Evolutionary conservation across 345 rosid genomes (phyloP).

Genomic region (Conringia planisiliqua): DNA sequence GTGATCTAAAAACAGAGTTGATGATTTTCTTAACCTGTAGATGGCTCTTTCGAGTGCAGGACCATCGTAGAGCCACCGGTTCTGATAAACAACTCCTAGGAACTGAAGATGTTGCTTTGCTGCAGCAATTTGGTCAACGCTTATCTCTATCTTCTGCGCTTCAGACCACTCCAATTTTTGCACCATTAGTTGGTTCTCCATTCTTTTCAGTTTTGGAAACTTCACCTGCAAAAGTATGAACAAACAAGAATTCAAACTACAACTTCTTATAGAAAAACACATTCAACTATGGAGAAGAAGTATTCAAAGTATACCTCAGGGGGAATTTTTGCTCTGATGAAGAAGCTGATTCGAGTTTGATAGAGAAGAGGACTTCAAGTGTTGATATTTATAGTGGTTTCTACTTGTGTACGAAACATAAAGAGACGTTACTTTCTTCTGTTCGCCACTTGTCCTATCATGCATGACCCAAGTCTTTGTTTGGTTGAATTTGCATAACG

Average conservation of each 20-base stretch:
- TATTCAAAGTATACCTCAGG: not conserved
- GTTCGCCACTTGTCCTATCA: not conserved
- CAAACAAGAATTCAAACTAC: not conserved
- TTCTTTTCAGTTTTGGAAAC: not conserved
- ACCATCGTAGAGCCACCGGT: slow-evolving; percentile 68
- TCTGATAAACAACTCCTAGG: slow-evolving; percentile 60
- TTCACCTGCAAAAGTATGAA: not conserved
- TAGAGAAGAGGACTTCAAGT: not conserved
- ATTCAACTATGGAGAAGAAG: not conserved
- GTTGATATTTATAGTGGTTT: not conserved
- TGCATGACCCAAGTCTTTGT: not conserved
- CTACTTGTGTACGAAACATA: not conserved
- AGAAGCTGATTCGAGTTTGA: not conserved
- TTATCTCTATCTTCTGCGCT: slow-evolving; percentile 58
- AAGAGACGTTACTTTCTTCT: not conserved
- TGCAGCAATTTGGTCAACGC: slow-evolving; percentile 53
- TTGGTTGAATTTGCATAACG: not conserved
- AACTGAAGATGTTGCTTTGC: slow-evolving; percentile 71
- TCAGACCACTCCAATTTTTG: slow-evolving; percentile 60
- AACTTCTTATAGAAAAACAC: not conserved
- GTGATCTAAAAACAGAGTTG: not conserved
- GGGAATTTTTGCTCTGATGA: not conserved
- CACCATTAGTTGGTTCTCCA: slow-evolving; percentile 31
- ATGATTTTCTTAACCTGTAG: slow-evolving; percentile 44
- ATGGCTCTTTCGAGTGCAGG: slow-evolving; percentile 63